These are phyloP conservation scores for Penicillium coffeae DNA, from an alignment of 495 filamentous ascomycete species.

Conservation along the genomic window DNA sequence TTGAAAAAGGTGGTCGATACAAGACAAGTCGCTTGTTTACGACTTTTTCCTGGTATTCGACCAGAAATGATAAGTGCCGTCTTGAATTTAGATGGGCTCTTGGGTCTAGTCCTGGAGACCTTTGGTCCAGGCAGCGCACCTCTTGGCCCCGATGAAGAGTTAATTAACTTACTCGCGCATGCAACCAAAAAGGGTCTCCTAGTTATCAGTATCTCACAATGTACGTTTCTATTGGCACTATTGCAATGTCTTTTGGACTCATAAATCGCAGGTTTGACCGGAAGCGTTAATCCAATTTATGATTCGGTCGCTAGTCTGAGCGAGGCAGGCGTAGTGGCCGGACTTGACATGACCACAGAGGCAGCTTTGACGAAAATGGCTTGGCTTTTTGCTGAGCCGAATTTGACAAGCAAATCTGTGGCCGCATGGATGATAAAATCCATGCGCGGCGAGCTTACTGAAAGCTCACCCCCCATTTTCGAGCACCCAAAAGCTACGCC, in stretches of 20 bases:
- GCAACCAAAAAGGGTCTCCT: conserved; percentile 79
- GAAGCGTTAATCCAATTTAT: conserved; percentile 86
- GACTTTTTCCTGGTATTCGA: conserved; percentile 93
- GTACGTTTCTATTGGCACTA: conserved; percentile 36
- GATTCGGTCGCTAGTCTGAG: conserved; percentile 82
- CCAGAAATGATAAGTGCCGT: conserved; percentile 93
- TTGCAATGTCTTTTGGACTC: neutral
- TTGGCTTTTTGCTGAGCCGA: conserved; percentile 72
- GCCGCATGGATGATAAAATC: conserved; percentile 67
- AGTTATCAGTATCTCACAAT: conserved; percentile 93
- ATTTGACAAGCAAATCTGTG: conserved; percentile 57
- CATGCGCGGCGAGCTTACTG: conserved; percentile 83
- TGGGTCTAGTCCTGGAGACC: conserved; percentile 86
- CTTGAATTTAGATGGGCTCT: conserved; percentile 66
- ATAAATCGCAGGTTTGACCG: conserved; percentile 54
- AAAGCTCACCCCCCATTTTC: conserved; percentile 59
- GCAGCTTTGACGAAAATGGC: conserved; percentile 91
- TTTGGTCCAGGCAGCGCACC: conserved; percentile 96
- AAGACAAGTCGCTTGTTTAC: conserved; percentile 83
- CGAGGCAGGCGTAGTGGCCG: conserved; percentile 86
- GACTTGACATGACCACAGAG: conserved; percentile 89
- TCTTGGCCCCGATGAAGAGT: conserved; percentile 71
- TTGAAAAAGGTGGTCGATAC: conserved; percentile 79
- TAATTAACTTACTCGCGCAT: conserved; percentile 74
- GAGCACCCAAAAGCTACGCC: conserved; percentile 61